Percentiles rank a stretch among this genome's conserved stretches.
These are phyloP conservation scores for Penicillium sp. DNA, from an alignment of 2,329 filamentous ascomycete species.

Conservation along the genomic window DNA sequence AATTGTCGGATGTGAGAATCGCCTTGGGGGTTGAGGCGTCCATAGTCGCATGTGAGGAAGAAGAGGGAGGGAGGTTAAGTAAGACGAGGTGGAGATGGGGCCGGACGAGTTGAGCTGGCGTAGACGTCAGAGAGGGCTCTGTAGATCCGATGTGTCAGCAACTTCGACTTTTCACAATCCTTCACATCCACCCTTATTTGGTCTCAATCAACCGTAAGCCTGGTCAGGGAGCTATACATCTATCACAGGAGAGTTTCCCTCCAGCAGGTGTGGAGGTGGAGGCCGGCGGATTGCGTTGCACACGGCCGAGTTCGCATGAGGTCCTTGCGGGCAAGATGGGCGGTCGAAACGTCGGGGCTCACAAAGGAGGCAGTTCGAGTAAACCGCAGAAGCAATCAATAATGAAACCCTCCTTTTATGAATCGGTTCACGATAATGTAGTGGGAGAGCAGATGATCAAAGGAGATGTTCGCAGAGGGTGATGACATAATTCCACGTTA, in stretches of 20 bases:
- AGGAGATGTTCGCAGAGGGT: conserved; percentile 6
- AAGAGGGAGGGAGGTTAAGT: conserved; percentile 15
- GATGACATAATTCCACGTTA: conserved; percentile 31
- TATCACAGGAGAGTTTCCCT: conserved; percentile 21
- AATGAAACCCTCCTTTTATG: not conserved
- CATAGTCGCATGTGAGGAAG: conserved; percentile 31
- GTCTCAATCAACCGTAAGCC: not conserved
- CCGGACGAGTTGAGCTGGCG: conserved; percentile 19
- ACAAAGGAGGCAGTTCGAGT: not conserved
- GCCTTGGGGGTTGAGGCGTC: conserved; percentile 34
- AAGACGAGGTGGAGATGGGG: conserved; percentile 19
- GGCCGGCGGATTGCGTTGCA: conserved; percentile 24
- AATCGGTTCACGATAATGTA: conserved; percentile 1
- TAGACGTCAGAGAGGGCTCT: conserved; percentile 29
- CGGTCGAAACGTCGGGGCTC: not conserved
- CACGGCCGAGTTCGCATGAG: conserved; percentile 30
- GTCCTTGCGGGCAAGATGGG: conserved; percentile 6
- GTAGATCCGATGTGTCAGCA: conserved; percentile 26
- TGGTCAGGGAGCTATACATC: not conserved
- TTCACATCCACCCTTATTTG: not conserved
- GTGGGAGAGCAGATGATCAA: conserved; percentile 18
- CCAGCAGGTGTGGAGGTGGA: conserved; percentile 18
- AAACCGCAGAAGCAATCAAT: not conserved
- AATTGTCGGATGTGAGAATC: conserved; percentile 40
- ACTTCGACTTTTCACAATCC: conserved; percentile 3